Base-by-base conservation (phyloP, 768 basidiomycete genomes). In the Mycena leptocephala region DNA sequence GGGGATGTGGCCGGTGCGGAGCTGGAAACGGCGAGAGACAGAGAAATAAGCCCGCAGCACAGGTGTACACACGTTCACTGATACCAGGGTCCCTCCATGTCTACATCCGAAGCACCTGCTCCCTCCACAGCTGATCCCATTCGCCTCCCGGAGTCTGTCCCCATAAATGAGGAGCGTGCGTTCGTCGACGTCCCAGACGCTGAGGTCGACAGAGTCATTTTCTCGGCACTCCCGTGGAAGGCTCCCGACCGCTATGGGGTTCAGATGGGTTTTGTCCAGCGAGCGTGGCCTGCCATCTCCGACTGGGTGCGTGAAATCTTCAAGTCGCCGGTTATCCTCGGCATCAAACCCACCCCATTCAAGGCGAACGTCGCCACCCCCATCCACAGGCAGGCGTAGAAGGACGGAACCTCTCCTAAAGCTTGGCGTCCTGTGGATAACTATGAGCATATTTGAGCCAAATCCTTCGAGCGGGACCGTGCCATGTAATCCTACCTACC, bases 1-100 rank as follows among this genome's bases (percentile, higher is more conserved):
- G 10, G 65, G 43, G 46, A 69, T 48, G 68, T 82, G 81, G 35
- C 75, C 74, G 2, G 78, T 76, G 1, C 71, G 74, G 2, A 82
- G 72, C 56, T 81, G 79, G 9, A 79, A n/a, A n/a, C n/a, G n/a
- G n/a, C n/a, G n/a, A n/a, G n/a, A n/a, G n/a, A n/a, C n/a, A n/a
- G n/a, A n/a, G n/a, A n/a, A n/a, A n/a, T n/a, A n/a, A n/a, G n/a
- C n/a, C n/a, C n/a, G n/a, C n/a, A n/a, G n/a, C n/a, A n/a, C n/a
- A n/a, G n/a, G n/a, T n/a, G n/a, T n/a, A n/a, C n/a, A n/a, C n/a
- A n/a, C n/a, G n/a, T n/a, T n/a, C n/a, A n/a, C n/a, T n/a, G n/a
- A n/a, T n/a, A n/a, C n/a, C n/a, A n/a, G n/a, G n/a, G n/a, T n/a
- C n/a, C 33, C 65, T 46, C 65, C 16, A 18, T 18, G 20, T n/a